Base-by-base conservation (phyloP, 2,329 filamentous ascomycete species). In the Emergomyces africanus region DNA sequence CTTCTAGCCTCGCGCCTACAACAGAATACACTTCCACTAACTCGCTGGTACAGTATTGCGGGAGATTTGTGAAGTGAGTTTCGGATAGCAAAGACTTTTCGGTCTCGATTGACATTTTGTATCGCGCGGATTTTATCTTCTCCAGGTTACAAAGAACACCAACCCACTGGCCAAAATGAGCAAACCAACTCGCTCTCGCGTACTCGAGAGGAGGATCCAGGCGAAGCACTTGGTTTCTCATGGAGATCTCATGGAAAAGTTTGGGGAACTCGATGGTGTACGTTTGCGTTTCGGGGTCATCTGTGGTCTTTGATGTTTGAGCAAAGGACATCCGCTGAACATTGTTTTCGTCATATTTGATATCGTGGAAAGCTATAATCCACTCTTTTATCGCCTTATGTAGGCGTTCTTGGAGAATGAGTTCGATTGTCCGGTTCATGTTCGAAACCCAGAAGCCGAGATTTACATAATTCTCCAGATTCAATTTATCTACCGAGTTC, bases 211-310 rank as follows among this genome's bases (percentile, higher is more conserved):
- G 94, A 3, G 94, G 95, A 57, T 96, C 94, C 30, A 99, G 82
- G 69, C 95, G 96, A 65, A 99, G 96, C 64, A 96, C 88, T 72
- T 99, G 94, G 67, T 97, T 97, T 37, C 89, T 88, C 90, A 99
- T 99, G 5, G 90, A 94, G 58, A 99, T 87, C 71, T 99, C 94
- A 66, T 96, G 89, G 18, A 94, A 81, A 28, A 95, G 81, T 37
- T 69, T 69, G 5, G 74, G 70, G 62, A 78, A 78, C 51, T 74
- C 68, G 37, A 77, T 73, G 23, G 65, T 68, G 62, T 74, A 73
- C 6, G 64, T 64, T 28, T 64, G 63, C 1, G 63, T 60, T 54
- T 75, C 72, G 0, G 62, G 71, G 41, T 65, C 65, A 20, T 59
- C 58, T 37, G 61, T 61, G 54, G 67, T 60, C 9, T 66, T 62